phyloP scores from a whole-genome alignment of 2,329 filamentous ascomycete species.

The Colletotrichum acutatum region DNA sequence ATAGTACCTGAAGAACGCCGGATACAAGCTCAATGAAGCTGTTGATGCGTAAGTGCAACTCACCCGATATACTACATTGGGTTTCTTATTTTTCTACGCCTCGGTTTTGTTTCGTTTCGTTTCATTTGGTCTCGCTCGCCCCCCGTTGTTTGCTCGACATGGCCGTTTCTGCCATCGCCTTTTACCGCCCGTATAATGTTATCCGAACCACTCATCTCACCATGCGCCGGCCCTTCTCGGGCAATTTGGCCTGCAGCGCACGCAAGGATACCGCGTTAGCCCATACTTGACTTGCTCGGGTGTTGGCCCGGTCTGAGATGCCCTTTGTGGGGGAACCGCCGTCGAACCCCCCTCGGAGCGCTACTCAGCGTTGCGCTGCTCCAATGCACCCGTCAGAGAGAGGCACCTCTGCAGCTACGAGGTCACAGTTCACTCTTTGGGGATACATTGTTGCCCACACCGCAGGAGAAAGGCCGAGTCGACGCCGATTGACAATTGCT shows the following conservation, averaged over 20 bases:
- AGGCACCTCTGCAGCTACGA: constrained; percentile 20
- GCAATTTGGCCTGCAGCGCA: constrained; percentile 38
- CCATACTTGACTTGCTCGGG: constrained; percentile 16
- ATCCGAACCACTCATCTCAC: constrained; percentile 21
- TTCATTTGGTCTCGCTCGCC: not conserved
- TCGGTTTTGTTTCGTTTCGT: constrained; percentile 11
- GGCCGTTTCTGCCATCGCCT: not conserved
- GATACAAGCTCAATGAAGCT: constrained; percentile 64
- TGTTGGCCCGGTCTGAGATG: constrained; percentile 37
- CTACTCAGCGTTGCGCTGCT: constrained; percentile 3
- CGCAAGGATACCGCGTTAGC: constrained; percentile 33
- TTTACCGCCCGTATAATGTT: constrained; percentile 21
- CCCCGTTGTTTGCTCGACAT: not conserved
- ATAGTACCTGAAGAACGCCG: constrained; percentile 60
- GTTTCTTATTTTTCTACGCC: constrained; percentile 14
- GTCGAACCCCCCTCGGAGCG: constrained; percentile 39
- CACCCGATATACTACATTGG: constrained; percentile 38
- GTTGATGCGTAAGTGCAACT: constrained; percentile 64
- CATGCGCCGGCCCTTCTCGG: constrained; percentile 40
- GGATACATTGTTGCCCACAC: constrained; percentile 28
- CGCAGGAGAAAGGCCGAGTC: constrained; percentile 38
- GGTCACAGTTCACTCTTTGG: constrained; percentile 26
- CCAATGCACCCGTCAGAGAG: constrained; percentile 4
- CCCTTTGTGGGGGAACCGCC: constrained; percentile 42
- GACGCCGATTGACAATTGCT: constrained; percentile 37